Evolutionary conservation across 2,329 filamentous ascomycete species (phyloP), one percentile per base, ranked within the genome.

Genomic region (Fulvia fulva): DNA sequence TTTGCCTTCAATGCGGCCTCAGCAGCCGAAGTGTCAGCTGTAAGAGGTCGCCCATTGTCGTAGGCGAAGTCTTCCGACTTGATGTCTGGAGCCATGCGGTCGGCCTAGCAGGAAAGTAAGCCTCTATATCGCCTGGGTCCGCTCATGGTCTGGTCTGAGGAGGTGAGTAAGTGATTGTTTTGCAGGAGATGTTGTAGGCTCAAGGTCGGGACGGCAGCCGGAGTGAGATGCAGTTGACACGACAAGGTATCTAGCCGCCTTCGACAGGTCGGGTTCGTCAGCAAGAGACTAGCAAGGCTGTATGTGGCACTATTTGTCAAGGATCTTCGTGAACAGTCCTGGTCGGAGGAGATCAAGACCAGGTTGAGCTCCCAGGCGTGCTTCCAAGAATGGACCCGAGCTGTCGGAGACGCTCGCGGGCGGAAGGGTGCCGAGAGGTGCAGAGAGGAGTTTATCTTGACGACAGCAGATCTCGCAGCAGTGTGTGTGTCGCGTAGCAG

Each of bases 1-100:
- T 65, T 69, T 28, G 68, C 68, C 47, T 67, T 68, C 57, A 70
- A 57, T 21, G 65, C 61, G 14, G 67, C 67, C 41, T 70, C 67
- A 11, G 68, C 67, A 43, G 63, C 63, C 28, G 64, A 61, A 8
- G 67, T 70, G 58, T 68, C 68, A n/a, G 57, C 56, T 44, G 54
- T 58, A 23, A 46, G 26, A 47, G 45, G 45, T 52, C 49, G 28
- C 43, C 16, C 32, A 30, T 56, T 53, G 21, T 50, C 53, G 37
- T 41, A 32, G 19, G 14, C 16, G 28, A 25, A 28, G 41, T 60
- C 55, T 16, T 63, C 55, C 52, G 43, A 25, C 46, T 55, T 55
- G 45, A 55, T 49, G 32, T 50, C 49, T 19, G 52, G 44, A 34
- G 59, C 60, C 60, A 63, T 63, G 32, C 45, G 37, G 30, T 41